Evolutionary conservation across 1,284 basidiomycete genomes (phyloP), one percentile per base, ranked within the genome.

Genomic region (Trametes polyzona): DNA sequence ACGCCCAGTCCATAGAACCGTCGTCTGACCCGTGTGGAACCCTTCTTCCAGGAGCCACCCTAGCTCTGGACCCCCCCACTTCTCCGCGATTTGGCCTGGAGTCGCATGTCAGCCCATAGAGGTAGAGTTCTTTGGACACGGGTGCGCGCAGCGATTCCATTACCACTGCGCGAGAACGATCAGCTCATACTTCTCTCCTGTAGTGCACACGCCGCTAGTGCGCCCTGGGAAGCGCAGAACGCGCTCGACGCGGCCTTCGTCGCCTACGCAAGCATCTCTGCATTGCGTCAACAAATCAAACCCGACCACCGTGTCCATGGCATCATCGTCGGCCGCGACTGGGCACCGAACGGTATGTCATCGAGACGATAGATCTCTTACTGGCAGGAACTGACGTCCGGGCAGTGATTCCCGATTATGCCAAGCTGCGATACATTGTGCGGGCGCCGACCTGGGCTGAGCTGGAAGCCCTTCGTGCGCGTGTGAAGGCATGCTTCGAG

Each of bases 181-280:
- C 21, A 8, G 26, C 16, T 19, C 29, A 23, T 19, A 11, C 27
- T n/a, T n/a, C n/a, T 10, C 2, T 17, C 51, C 33, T 19, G 57
- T 60, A 89, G 89, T 41, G 86, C 89, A 19, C 90, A 93, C 68
- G 91, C 90, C 12, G 86, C 83, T 26, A 82, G 79, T 32, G 80
- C 87, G 3, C 91, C 89, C 16, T 93, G 91, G 91, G 89, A 93
- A 72, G 93, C 88, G 23, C 81, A 82, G 57, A 95, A 95, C 68
- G 92, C 93, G 4, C 81, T 92, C 39, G 93, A 94, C 70, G 93
- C 92, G 0, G 92, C 89, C 2, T 88, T 93, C 65, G 73, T 91
- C 16, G 88, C 91, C 2, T 95, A 95, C 72, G 83, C 82, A 8
- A 80, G 82, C 55, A 79, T 95, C 42, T 87, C 90, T 9, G 84